Conservation (phyloP, 2,329 filamentous ascomycete species). For the Penicillium frequentans region DNA sequence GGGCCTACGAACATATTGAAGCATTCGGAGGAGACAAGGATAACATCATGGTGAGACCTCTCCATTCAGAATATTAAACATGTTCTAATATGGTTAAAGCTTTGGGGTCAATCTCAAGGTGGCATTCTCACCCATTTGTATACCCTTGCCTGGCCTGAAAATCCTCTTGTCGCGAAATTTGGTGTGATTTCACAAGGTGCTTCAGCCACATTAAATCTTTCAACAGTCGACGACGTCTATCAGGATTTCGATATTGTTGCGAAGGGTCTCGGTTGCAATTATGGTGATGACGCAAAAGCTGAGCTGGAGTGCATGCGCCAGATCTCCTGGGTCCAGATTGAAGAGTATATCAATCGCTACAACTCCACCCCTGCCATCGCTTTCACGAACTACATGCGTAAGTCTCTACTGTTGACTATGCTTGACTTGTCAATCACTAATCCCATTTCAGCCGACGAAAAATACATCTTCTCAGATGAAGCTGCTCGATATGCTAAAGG, state of each 20-base stretch:
- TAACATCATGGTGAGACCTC: slow-evolving; percentile 24
- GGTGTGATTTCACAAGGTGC: slow-evolving; percentile 13
- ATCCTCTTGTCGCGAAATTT: slow-evolving; percentile 24
- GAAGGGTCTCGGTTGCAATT: slow-evolving; percentile 27
- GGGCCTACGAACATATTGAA: slow-evolving; percentile 34
- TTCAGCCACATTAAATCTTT: slow-evolving; percentile 3
- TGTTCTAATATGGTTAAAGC: neutral
- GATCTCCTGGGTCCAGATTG: slow-evolving; percentile 24
- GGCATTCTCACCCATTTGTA: slow-evolving; percentile 24
- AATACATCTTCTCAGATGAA: slow-evolving; percentile 30
- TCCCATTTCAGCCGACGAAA: slow-evolving; percentile 20
- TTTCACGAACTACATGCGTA: slow-evolving; percentile 16
- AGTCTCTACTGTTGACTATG: neutral
- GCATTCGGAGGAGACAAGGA: slow-evolving; percentile 36
- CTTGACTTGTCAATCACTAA: neutral
- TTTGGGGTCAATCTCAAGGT: slow-evolving; percentile 28
- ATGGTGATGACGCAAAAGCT: slow-evolving; percentile 17
- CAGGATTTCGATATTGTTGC: slow-evolving; percentile 33
- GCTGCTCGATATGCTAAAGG: slow-evolving; percentile 16
- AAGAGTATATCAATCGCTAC: slow-evolving; percentile 28
- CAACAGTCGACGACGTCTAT: slow-evolving; percentile 16
- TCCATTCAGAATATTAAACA: no score
- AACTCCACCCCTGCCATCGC: slow-evolving; percentile 19
- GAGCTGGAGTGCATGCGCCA: slow-evolving; percentile 32
- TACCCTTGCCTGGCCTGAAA: slow-evolving; percentile 25